phyloP scores from a whole-genome alignment of 805 yeast species.

The Cephaloascus fragrans region DNA sequence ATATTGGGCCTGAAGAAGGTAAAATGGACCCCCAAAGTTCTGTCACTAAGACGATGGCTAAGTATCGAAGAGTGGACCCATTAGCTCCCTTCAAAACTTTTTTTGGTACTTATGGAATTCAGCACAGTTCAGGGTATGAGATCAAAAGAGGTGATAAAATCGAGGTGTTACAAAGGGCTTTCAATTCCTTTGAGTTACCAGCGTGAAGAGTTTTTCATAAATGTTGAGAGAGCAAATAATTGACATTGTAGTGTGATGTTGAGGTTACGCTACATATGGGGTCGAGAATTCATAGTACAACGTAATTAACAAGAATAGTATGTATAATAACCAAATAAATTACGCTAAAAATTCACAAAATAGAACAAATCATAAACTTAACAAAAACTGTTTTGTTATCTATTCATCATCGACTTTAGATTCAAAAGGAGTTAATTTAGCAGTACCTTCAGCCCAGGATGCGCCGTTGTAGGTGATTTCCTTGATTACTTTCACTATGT shows the following conservation, averaged over 20 bases:
- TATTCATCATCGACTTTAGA: slow-evolving; percentile 39
- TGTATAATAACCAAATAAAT: no score
- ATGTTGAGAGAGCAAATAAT: no score
- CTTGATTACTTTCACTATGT: slow-evolving; percentile 61
- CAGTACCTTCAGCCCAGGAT: slow-evolving; percentile 83
- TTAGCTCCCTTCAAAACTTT: slow-evolving; percentile 7
- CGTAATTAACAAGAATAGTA: no score
- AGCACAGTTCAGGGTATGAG: slow-evolving; percentile 9
- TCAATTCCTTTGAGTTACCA: not conserved
- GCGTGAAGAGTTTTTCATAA: no score
- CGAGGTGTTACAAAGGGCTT: not conserved
- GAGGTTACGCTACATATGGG: no score
- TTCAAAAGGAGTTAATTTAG: slow-evolving; percentile 62
- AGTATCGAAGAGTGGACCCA: slow-evolving; percentile 17
- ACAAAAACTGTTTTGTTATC: not conserved
- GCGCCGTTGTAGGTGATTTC: slow-evolving; percentile 64
- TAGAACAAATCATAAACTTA: no score
- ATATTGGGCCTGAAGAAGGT: slow-evolving; percentile 11
- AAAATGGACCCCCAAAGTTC: slow-evolving; percentile 9
- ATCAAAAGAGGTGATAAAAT: slow-evolving; percentile 11
- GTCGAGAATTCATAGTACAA: no score
- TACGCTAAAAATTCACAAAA: no score
- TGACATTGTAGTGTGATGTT: no score
- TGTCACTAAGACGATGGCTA: slow-evolving; percentile 12
- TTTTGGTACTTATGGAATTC: slow-evolving; percentile 16